Base-by-base conservation (phyloP, 2,329 filamentous ascomycete genomes). In the Epichloe hybrida region DNA sequence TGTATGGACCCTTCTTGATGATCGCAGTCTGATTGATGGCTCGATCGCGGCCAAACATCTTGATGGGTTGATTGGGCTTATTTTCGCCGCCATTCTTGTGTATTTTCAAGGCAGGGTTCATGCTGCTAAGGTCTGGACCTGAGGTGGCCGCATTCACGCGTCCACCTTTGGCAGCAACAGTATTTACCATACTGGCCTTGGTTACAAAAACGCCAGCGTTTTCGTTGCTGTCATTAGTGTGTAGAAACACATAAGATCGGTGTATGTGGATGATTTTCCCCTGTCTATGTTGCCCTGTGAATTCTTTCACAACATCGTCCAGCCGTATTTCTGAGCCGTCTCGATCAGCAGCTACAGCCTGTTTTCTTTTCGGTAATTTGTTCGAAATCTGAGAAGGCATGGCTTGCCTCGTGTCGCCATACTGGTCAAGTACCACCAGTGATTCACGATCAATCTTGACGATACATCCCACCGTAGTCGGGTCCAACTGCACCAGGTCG, bases 361-460 rank as follows among this genome's bases (percentile, higher is more conserved):
- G 80, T 61, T 86, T 87, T 55, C 89, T 84, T 61, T 82, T 82
- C 3, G 88, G 86, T 44, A 97, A 76, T 65, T 89, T 90, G 68
- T 93, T 93, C 27, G 88, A 83, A 56, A 98, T 89, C 64, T 95
- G 89, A 0, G 91, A 95, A 17, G 90, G 90, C 65, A 96, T 81
- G 3, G 95, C 75, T 55, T 86, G 86, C 53, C 88, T 83, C 15
- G 81, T 79, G 54, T 88, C 85, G 54, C 88, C 88, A 55, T 93
- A 86, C 64, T 98, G 93, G 61, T 98, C 91, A 11, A 98, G 72
- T 0, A 96, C 85, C 27, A 86, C 84, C 50, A 98, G 72, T 0
- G 88, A 91, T 67, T 98, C 93, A 49, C 90, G 85, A 62, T 98
- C 93, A 45, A 97, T 88, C 68, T 95, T 95, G 69, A 95, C 84